phyloP scores from a whole-genome alignment of 257 asterid species.

The Thymus quinquecostatus region DNA sequence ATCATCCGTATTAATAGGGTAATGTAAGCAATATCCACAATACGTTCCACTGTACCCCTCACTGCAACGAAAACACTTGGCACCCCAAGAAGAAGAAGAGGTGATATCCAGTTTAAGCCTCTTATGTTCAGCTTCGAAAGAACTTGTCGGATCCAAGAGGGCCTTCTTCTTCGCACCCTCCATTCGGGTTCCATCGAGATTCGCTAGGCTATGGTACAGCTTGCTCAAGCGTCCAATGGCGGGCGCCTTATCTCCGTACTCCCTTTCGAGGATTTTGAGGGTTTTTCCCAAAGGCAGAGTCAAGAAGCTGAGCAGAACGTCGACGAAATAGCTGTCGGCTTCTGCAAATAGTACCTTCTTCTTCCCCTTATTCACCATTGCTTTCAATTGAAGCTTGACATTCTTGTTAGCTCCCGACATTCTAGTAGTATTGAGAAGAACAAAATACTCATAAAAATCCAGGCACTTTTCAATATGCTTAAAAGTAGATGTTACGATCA shows the following conservation, averaged over 20 bases:
- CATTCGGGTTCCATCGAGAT: not conserved
- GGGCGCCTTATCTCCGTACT: no score
- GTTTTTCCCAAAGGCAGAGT: no score
- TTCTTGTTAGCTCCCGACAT: not conserved
- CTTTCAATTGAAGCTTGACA: not conserved
- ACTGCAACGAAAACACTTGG: no score
- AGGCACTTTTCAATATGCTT: no score
- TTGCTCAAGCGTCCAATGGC: no score
- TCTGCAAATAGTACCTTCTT: constrained; percentile 31
- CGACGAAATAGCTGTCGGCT: constrained; percentile 18
- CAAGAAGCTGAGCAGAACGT: constrained; percentile 28
- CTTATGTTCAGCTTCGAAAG: not conserved
- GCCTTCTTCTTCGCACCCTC: not conserved
- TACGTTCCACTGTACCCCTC: no score
- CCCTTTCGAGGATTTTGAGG: no score
- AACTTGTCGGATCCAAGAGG: constrained; percentile 25
- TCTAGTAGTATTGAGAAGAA: not conserved
- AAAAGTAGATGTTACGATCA: no score
- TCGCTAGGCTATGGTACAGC: no score
- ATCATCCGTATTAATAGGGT: not conserved
- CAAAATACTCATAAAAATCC: no score
- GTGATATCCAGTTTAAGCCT: constrained; percentile 10
- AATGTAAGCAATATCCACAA: no score
- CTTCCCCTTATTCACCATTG: constrained; percentile 24
- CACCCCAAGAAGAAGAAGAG: not conserved